phyloP scores from a whole-genome alignment of 2,329 filamentous ascomycete species.

The Aspergillus tubingensis region DNA sequence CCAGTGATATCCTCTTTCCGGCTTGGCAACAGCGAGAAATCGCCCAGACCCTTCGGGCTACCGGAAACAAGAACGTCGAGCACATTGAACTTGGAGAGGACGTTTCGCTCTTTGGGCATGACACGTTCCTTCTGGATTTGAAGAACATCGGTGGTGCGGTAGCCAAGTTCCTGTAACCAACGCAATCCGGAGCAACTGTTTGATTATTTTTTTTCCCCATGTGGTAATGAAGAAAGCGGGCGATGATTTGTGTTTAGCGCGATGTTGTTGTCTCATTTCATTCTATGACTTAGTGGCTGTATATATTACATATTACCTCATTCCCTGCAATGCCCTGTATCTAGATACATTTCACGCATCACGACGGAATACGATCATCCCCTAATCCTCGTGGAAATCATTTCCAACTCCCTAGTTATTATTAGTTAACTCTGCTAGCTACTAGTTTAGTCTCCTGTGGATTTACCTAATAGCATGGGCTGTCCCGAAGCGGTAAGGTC shows the following conservation, averaged over 20 bases:
- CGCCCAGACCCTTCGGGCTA: slow-evolving; percentile 74
- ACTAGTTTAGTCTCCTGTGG: too few relatives aligned
- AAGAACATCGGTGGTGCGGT: slow-evolving; percentile 87
- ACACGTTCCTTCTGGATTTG: slow-evolving; percentile 91
- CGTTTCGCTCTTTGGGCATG: slow-evolving; percentile 91
- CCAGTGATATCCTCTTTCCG: slow-evolving; percentile 93
- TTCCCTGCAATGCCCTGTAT: too few relatives aligned
- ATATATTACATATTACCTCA: not conserved
- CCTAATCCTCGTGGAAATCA: too few relatives aligned
- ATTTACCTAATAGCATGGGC: slow-evolving; percentile 6
- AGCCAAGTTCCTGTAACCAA: slow-evolving; percentile 70
- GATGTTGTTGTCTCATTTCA: not conserved
- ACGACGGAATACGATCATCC: not conserved
- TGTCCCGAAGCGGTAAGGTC: slow-evolving; percentile 19
- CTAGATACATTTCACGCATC: not conserved
- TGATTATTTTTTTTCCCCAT: not conserved
- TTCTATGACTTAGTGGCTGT: not conserved
- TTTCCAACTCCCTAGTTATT: too few relatives aligned
- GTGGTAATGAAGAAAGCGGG: not conserved
- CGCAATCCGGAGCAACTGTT: too few relatives aligned
- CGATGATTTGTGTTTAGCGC: not conserved
- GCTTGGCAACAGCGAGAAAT: slow-evolving; percentile 98
- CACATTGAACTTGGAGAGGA: slow-evolving; percentile 94
- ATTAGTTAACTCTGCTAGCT: not conserved
- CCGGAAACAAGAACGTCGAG: slow-evolving; percentile 77